These are phyloP conservation scores for Thermomucor indicae-seudaticae DNA, from an alignment of 371 early-diverging fungal species.

Conservation along the genomic window DNA sequence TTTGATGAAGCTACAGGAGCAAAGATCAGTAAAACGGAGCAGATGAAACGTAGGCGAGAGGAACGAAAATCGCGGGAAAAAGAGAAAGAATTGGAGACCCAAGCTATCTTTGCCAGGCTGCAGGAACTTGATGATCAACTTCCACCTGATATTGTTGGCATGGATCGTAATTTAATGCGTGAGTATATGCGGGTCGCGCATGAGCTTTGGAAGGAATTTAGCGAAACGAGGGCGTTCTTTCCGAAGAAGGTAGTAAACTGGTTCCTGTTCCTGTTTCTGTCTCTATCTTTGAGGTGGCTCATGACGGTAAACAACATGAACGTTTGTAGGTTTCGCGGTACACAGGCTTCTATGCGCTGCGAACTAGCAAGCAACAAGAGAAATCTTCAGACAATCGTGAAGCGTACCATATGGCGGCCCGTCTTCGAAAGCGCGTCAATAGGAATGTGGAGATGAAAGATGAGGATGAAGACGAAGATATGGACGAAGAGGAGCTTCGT, in stretches of 20 bases:
- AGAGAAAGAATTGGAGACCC: slow-evolving; percentile 14
- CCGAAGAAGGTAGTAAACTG: slow-evolving; percentile 37
- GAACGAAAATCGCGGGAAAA: slow-evolving; percentile 10
- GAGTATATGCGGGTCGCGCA: slow-evolving; percentile 52
- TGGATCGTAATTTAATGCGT: slow-evolving; percentile 25
- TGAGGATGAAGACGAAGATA: slow-evolving; percentile 8
- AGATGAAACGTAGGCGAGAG: neutral
- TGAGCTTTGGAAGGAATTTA: slow-evolving; percentile 47
- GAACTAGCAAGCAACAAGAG: neutral
- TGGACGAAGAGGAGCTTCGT: slow-evolving; percentile 26
- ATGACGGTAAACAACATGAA: too few relatives aligned
- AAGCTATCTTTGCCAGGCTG: slow-evolving; percentile 23
- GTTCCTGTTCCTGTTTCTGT: neutral
- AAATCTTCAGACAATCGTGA: slow-evolving; percentile 9
- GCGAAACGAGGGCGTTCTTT: slow-evolving; percentile 52
- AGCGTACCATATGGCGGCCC: slow-evolving; percentile 27
- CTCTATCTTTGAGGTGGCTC: too few relatives aligned
- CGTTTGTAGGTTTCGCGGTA: too few relatives aligned
- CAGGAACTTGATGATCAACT: slow-evolving; percentile 28
- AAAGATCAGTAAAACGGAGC: slow-evolving; percentile 3
- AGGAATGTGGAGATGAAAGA: slow-evolving; percentile 3
- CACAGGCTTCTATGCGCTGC: slow-evolving; percentile 29
- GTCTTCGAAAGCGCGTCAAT: slow-evolving; percentile 22
- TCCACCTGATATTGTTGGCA: slow-evolving; percentile 10
- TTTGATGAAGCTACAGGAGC: slow-evolving; percentile 20